These are phyloP conservation scores for Wickerhamiella nectarea DNA, from an alignment of 805 yeast species.

Conservation along the genomic window DNA sequence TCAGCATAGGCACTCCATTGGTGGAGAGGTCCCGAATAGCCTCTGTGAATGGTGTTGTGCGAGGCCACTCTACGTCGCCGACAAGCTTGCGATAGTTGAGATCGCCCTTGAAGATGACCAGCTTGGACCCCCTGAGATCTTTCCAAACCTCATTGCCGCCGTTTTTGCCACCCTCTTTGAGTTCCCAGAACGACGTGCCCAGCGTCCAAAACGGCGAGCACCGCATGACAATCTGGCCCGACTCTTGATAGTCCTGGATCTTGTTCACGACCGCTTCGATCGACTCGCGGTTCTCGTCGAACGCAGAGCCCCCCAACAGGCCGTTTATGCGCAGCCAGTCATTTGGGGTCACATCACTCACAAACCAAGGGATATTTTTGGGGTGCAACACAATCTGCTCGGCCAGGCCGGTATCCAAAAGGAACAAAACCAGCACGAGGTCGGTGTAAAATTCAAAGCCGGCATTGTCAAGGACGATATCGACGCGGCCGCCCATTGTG, in stretches of 20 bases:
- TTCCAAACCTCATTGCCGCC: conserved; percentile 51
- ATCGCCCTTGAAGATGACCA: conserved; percentile 85
- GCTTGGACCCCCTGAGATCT: conserved; percentile 43
- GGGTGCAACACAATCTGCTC: conserved; percentile 65
- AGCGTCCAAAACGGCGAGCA: conserved; percentile 81
- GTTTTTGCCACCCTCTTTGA: conserved; percentile 37
- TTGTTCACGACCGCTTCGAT: conserved; percentile 36
- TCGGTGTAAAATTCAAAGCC: conserved; percentile 95
- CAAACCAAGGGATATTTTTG: conserved; percentile 93
- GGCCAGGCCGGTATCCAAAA: conserved; percentile 58
- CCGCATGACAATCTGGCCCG: conserved; percentile 37
- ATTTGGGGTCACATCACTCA: conserved; percentile 80
- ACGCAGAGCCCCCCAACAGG: conserved; percentile 42
- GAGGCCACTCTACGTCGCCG: conserved; percentile 81
- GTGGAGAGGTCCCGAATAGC: conserved; percentile 60
- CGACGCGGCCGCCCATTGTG: conserved; percentile 38
- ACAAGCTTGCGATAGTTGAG: conserved; percentile 88
- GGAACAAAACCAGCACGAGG: conserved; percentile 46
- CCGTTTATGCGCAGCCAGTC: conserved; percentile 51
- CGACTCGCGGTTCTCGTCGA: conserved; percentile 34
- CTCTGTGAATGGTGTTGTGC: conserved; percentile 53
- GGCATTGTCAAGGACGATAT: conserved; percentile 79
- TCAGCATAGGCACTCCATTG: conserved; percentile 49
- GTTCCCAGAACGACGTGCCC: conserved; percentile 58
- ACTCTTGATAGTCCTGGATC: conserved; percentile 31